Evolutionary conservation across 805 yeast species (phyloP), one percentile per base, ranked within the genome.

Genomic region (Cyberlindnera amylophila): DNA sequence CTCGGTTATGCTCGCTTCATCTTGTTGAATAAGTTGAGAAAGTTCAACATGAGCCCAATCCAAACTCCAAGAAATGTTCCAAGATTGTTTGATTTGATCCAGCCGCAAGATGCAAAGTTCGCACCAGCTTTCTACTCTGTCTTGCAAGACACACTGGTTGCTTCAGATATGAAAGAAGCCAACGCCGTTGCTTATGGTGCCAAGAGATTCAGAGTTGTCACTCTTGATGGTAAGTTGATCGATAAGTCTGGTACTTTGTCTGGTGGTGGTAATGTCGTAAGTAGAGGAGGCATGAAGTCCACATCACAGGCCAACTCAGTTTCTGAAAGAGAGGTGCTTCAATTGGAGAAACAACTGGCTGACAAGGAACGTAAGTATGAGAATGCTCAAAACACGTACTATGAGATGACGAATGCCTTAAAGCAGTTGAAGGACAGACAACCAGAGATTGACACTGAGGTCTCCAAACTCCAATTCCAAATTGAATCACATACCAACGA

Each of bases 191-290:
- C 99, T 0, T 91, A 83, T 66, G 93, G 95, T 1, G 69, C 71
- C 14, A 79, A 71, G 52, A 70, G 98, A 54, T 86, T 78, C 73
- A 75, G 95, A 53, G 98, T 91, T 18, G 98, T 95, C 0, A 89
- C 98, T 0, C 61, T 89, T 8, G 95, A 86, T 61, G 99, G 99
- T 18, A 84, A 88, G 53, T 68, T 93, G 17, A 91, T 93, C 43
- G 97, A 90, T 55, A 79, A 82, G 13, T 85, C 96, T 2, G 99
- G 99, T 63, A 86, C 97, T 1, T 81, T 95, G 82, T 80, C 95
- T 36, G 99, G 99, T 54, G 99, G 99, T 65, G 99, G 98, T 40
- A 75, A 72, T 41, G 69, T 74, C 31, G 75, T 72, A 8, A 72
- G 75, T 14, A 74, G 74, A 38, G 99, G 98, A 6, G 82, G 84